These are phyloP conservation scores for Porodaedalea pini DNA, from an alignment of 1,284 basidiomycete genomes.

Conservation along the genomic window DNA sequence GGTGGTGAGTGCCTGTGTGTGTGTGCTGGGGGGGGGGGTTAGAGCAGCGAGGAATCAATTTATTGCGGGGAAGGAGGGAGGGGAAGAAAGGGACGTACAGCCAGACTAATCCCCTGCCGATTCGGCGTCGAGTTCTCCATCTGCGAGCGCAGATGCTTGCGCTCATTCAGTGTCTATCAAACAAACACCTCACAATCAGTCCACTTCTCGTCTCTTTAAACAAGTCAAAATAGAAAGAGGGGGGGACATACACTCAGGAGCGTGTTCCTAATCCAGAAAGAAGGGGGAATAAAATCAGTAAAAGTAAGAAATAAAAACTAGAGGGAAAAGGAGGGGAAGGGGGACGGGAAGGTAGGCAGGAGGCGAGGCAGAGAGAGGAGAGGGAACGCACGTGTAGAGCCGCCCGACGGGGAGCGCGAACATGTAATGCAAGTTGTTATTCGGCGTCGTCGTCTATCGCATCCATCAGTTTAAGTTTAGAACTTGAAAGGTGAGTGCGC, in stretches of 20 bases:
- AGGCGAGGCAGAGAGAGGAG: neutral
- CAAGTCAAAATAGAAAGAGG: neutral
- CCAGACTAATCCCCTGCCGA: neutral
- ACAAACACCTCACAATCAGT: neutral
- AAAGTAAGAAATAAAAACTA: too few relatives aligned
- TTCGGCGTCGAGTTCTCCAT: slow-evolving; percentile 9
- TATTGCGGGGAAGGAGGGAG: neutral
- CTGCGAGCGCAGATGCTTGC: slow-evolving; percentile 6
- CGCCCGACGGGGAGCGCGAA: slow-evolving; percentile 16
- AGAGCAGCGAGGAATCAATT: neutral
- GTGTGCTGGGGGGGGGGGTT: too few relatives aligned
- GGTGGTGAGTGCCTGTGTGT: neutral
- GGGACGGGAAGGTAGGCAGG: too few relatives aligned
- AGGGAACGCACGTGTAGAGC: slow-evolving; percentile 6
- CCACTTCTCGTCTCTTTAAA: neutral
- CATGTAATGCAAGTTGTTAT: slow-evolving; percentile 17
- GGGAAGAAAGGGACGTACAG: neutral
- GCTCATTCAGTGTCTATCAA: slow-evolving; percentile 14
- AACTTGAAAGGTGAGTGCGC: neutral
- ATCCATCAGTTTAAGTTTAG: neutral
- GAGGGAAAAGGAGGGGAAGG: too few relatives aligned
- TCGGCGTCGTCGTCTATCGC: slow-evolving; percentile 9
- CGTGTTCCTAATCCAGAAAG: slow-evolving; percentile 5
- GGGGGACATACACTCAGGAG: slow-evolving; percentile 6
- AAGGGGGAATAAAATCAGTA: neutral